Percentiles rank a stretch among this genome's conserved stretches.
Evolutionary conservation across 2,329 filamentous ascomycete species (phyloP).

Genomic region (Sclerotiophoma versabilis): DNA sequence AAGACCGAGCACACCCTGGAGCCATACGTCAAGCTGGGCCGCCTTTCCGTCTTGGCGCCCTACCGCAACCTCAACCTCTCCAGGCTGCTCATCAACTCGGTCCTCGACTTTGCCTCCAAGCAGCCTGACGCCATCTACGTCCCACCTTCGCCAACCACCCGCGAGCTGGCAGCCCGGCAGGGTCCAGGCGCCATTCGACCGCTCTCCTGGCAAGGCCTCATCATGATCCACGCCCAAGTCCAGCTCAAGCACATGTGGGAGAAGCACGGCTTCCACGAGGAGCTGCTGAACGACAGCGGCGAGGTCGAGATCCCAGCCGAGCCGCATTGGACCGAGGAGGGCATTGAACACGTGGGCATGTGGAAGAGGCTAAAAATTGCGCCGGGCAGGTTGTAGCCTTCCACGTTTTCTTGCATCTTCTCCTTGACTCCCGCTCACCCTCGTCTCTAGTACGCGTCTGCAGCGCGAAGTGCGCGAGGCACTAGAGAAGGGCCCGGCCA

Average conservation of each 20-base stretch:
- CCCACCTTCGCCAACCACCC: constrained; percentile 46
- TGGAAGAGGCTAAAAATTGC: constrained; percentile 61
- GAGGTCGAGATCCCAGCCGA: constrained; percentile 41
- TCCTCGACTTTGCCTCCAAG: constrained; percentile 70
- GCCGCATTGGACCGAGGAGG: constrained; percentile 77
- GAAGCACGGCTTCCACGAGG: constrained; percentile 77
- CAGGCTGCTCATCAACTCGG: constrained; percentile 70
- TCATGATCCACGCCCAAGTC: constrained; percentile 81
- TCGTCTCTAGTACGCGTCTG: background rate
- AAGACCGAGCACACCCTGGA: constrained; percentile 67
- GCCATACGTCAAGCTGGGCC: constrained; percentile 82
- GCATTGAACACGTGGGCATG: constrained; percentile 87
- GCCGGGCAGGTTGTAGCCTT: constrained; percentile 29
- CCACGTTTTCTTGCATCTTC: background rate
- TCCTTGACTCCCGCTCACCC: background rate
- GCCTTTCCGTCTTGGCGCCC: constrained; percentile 72
- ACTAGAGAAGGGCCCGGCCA: constrained; percentile 3
- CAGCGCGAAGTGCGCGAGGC: constrained; percentile 6
- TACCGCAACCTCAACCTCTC: constrained; percentile 73
- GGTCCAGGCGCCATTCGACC: constrained; percentile 48
- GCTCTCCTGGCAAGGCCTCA: constrained; percentile 73
- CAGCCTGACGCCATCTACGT: constrained; percentile 61
- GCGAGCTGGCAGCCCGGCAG: constrained; percentile 55
- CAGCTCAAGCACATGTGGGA: constrained; percentile 70
- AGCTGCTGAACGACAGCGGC: constrained; percentile 66